phyloP scores from a whole-genome alignment of 306 rosid species.

The Rosa multiflora region DNA sequence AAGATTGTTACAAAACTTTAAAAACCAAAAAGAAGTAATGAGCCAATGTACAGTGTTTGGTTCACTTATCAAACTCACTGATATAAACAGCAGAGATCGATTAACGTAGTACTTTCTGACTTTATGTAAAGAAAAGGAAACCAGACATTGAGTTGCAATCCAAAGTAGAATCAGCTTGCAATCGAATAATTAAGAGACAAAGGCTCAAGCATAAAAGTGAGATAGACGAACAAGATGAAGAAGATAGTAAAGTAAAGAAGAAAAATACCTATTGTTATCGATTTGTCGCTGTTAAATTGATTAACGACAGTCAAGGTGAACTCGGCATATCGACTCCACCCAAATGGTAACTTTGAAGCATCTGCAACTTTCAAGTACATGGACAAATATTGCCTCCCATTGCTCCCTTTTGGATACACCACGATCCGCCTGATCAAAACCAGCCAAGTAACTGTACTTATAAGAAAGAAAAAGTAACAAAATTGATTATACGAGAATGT shows the following conservation, averaged over 20 bases:
- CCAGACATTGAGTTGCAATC: neutral
- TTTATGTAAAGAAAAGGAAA: too few relatives aligned
- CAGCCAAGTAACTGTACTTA: too few relatives aligned
- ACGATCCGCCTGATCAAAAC: too few relatives aligned
- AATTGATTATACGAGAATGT: too few relatives aligned
- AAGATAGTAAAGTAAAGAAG: neutral
- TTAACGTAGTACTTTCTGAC: too few relatives aligned
- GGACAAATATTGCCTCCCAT: neutral
- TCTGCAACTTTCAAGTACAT: slow-evolving; percentile 20
- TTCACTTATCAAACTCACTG: too few relatives aligned
- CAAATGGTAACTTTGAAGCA: slow-evolving; percentile 11
- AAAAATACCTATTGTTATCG: slow-evolving; percentile 10
- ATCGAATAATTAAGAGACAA: neutral
- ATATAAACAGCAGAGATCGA: too few relatives aligned
- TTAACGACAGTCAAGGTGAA: slow-evolving; percentile 20
- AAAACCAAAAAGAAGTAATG: too few relatives aligned
- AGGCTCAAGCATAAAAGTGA: neutral
- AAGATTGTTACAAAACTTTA: too few relatives aligned
- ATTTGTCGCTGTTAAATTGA: slow-evolving; percentile 10
- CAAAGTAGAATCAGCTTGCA: neutral
- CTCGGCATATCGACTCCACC: slow-evolving; percentile 18
- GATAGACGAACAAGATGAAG: neutral
- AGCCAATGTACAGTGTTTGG: too few relatives aligned
- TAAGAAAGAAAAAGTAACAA: too few relatives aligned
- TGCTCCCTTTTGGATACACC: too few relatives aligned